Conservation (phyloP, 2,329 filamentous ascomycete genomes). For the Laburnicola sp. region DNA sequence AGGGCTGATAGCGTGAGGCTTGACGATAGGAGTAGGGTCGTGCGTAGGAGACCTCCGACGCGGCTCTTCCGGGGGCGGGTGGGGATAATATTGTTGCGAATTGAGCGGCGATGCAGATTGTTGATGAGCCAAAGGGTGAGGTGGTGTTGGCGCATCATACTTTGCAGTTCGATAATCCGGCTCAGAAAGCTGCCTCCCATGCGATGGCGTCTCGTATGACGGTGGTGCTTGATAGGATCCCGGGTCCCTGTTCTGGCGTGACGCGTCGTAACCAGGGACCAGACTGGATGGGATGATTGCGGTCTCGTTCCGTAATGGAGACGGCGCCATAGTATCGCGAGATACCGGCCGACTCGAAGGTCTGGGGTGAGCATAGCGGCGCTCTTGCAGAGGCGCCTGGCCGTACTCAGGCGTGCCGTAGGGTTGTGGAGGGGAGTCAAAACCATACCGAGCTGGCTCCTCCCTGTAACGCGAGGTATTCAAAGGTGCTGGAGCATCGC, state of each 20-base stretch:
- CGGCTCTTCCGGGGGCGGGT: slow-evolving; percentile 45
- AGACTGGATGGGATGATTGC: slow-evolving; percentile 35
- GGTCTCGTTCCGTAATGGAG: slow-evolving; percentile 36
- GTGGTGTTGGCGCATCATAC: slow-evolving; percentile 35
- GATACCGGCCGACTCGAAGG: slow-evolving; percentile 37
- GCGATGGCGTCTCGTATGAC: slow-evolving; percentile 31
- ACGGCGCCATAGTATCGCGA: slow-evolving; percentile 39
- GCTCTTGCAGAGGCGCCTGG: slow-evolving; percentile 30
- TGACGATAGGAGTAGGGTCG: slow-evolving; percentile 48
- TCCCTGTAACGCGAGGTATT: slow-evolving; percentile 35
- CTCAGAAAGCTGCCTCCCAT: slow-evolving; percentile 39
- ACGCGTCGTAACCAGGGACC: slow-evolving; percentile 34
- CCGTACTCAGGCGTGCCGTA: slow-evolving; percentile 31
- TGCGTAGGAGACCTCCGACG: slow-evolving; percentile 39
- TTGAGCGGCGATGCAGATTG: slow-evolving; percentile 24
- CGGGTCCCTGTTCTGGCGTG: slow-evolving; percentile 30
- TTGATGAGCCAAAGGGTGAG: slow-evolving; percentile 35
- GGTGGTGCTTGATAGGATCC: slow-evolving; percentile 27
- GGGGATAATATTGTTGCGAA: slow-evolving; percentile 51
- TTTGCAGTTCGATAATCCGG: slow-evolving; percentile 39
- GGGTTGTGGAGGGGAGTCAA: slow-evolving; percentile 31
- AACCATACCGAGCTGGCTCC: slow-evolving; percentile 25
- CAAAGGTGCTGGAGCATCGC: slow-evolving; percentile 40
- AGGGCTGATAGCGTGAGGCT: slow-evolving; percentile 51
- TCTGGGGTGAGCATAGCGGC: slow-evolving; percentile 38